These are phyloP conservation scores for Schizosaccharomyces versatilis DNA, from an alignment of 1,139 yeast genomes.

Conservation along the genomic window DNA sequence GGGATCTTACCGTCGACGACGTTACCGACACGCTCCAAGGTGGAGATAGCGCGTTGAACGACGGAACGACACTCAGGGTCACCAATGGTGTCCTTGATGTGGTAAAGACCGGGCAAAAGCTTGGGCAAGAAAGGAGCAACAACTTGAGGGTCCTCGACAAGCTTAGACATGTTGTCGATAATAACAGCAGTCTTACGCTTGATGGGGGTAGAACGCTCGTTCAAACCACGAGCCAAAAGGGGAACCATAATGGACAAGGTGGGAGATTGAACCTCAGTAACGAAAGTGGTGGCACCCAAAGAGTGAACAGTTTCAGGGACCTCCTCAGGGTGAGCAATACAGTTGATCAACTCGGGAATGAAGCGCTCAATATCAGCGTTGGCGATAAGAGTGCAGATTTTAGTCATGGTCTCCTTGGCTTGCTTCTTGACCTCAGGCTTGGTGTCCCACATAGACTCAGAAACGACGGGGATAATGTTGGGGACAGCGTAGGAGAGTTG, in stretches of 20 bases:
- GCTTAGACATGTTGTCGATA: constrained; percentile 99
- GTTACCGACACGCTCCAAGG: constrained; percentile 97
- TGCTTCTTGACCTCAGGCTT: constrained; percentile 93
- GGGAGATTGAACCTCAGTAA: constrained; percentile 97
- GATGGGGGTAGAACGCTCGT: constrained; percentile 97
- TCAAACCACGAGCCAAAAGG: constrained; percentile 94
- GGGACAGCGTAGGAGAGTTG: constrained; percentile 98
- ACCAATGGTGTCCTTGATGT: constrained; percentile 87
- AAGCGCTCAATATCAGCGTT: constrained; percentile 98
- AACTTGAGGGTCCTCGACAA: constrained; percentile 98
- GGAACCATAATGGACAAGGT: constrained; percentile 98
- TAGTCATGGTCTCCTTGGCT: constrained; percentile 86
- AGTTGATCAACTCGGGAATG: constrained; percentile 89
- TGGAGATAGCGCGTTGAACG: constrained; percentile 87
- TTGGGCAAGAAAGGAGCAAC: constrained; percentile 96
- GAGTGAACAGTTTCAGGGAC: constrained; percentile 97
- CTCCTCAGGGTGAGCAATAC: constrained; percentile 89
- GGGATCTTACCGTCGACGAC: constrained; percentile 76
- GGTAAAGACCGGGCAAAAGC: constrained; percentile 86
- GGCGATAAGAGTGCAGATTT: constrained; percentile 91
- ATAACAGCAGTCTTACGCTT: constrained; percentile 99
- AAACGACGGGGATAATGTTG: constrained; percentile 89
- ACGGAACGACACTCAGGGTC: constrained; percentile 99
- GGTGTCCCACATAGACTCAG: constrained; percentile 99
- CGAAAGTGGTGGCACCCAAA: constrained; percentile 98